These are phyloP conservation scores for Penicillium sp. DNA, from an alignment of 2,329 filamentous ascomycete genomes.

Conservation along the genomic window DNA sequence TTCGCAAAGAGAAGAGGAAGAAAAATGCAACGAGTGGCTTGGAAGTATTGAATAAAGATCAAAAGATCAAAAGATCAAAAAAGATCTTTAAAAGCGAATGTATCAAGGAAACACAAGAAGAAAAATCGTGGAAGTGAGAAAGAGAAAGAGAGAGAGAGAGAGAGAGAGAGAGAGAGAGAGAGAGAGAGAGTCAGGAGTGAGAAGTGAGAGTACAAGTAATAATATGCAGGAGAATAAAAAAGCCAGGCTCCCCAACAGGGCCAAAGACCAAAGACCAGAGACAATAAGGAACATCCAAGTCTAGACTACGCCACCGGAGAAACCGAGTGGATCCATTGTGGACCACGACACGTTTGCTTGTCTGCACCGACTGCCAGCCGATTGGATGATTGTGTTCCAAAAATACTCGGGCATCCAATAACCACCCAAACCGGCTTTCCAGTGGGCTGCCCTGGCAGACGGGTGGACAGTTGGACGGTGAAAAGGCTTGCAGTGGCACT, in stretches of 20 bases:
- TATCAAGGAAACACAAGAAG: conserved; percentile 25
- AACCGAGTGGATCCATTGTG: conserved; percentile 24
- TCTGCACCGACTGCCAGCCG: not conserved
- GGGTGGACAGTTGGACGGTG: not conserved
- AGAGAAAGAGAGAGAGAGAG: conserved; percentile 17
- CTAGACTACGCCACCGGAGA: conserved; percentile 32
- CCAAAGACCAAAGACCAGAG: conserved; percentile 7
- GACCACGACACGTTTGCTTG: conserved; percentile 33
- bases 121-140: conserved; percentile 15
- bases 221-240: conserved; percentile 19
- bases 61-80: conserved; percentile 1
- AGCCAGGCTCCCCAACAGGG: not conserved
- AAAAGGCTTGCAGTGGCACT: conserved; percentile 9
- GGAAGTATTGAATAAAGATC: conserved; percentile 12
- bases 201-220: not conserved
- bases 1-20: not conserved
- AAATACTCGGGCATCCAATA: conserved; percentile 28
- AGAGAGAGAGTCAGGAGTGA: conserved; percentile 20
- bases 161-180: conserved; percentile 16
- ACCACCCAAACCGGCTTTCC: conserved; percentile 1
- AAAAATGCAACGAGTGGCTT: conserved; percentile 19
- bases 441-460: conserved; percentile 13
- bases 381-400: conserved; percentile 22
- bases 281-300: conserved; percentile 13
- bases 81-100: conserved; percentile 15